Percentiles rank a stretch among this genome's conserved stretches.
Conservation (phyloP, 2,329 filamentous ascomycete genomes). For the Zymoseptoria ardabiliae region DNA sequence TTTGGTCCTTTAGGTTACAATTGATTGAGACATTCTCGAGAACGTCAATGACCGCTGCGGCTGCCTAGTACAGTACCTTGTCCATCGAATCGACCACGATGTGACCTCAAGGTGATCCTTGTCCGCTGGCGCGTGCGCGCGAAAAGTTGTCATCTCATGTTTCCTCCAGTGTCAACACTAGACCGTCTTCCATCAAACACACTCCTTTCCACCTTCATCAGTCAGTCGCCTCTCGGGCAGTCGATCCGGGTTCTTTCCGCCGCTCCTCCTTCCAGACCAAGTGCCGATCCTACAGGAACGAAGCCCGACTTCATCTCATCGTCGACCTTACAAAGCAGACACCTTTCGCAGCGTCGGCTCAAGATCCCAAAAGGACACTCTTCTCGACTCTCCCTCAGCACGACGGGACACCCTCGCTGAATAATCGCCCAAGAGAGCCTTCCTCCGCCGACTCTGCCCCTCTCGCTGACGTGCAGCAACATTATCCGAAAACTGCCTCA, state of each 20-base stretch:
- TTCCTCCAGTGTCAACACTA: not conserved
- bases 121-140: not conserved
- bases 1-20: too few species aligned
- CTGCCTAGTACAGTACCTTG: too few species aligned
- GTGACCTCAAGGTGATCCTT: not conserved
- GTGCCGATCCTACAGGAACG: not conserved
- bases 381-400: not conserved
- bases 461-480: not conserved
- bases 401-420: not conserved
- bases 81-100: not conserved
- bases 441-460: not conserved
- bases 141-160: not conserved
- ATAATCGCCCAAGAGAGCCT: not conserved
- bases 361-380: not conserved
- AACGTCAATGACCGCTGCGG: not conserved
- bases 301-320: not conserved
- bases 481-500: slow-evolving; percentile 15
- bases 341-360: too few species aligned
- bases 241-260: not conserved
- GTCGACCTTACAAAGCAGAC: too few species aligned
- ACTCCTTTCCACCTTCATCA: not conserved
- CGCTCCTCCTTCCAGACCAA: not conserved
- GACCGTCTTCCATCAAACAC: not conserved
- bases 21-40: too few species aligned
- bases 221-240: not conserved